phyloP scores from a whole-genome alignment of 2,329 filamentous ascomycete species.

The Chaetomiaceae sp. region DNA sequence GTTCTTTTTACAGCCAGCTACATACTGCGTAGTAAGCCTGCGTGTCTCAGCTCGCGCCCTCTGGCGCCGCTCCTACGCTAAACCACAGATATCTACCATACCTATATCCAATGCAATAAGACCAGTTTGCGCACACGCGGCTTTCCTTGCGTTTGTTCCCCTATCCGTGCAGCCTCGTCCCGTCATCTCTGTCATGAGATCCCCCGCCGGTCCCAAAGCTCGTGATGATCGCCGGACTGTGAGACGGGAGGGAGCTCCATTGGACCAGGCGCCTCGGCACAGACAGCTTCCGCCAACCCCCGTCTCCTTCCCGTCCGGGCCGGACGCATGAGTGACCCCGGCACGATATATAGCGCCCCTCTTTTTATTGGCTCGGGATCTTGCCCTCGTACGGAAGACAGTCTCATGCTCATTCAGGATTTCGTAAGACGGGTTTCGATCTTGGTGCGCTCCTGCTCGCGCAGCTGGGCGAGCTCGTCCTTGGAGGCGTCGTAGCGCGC shows the following conservation, averaged over 20 bases:
- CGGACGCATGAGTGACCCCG: conserved; percentile 7
- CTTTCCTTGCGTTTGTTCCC: too few relatives aligned
- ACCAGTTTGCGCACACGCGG: too few relatives aligned
- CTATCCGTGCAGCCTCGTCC: too few relatives aligned
- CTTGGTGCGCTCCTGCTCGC: conserved; percentile 61
- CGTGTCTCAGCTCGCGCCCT: not conserved
- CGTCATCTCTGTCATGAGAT: not conserved
- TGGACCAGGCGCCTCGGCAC: conserved; percentile 6
- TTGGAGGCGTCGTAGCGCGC: conserved; percentile 70
- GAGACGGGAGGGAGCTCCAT: too few relatives aligned
- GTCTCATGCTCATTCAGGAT: conserved; percentile 9
- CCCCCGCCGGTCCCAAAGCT: not conserved
- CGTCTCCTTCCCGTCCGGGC: conserved; percentile 13
- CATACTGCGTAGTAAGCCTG: not conserved
- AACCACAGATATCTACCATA: not conserved
- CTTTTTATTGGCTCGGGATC: not conserved
- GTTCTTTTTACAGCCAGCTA: conserved; percentile 2
- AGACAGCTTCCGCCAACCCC: conserved; percentile 1
- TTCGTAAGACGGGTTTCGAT: conserved; percentile 63
- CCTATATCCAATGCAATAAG: conserved; percentile 1
- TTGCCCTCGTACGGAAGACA: not conserved
- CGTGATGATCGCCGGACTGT: too few relatives aligned
- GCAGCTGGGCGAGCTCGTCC: conserved; percentile 66
- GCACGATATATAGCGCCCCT: not conserved
- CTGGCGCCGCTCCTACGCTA: not conserved